A percentile compares a stretch with the other conserved stretches of the same genome.
Evolutionary conservation across 2,329 filamentous ascomycete species (phyloP).

Genomic region (Aspergillus felis): DNA sequence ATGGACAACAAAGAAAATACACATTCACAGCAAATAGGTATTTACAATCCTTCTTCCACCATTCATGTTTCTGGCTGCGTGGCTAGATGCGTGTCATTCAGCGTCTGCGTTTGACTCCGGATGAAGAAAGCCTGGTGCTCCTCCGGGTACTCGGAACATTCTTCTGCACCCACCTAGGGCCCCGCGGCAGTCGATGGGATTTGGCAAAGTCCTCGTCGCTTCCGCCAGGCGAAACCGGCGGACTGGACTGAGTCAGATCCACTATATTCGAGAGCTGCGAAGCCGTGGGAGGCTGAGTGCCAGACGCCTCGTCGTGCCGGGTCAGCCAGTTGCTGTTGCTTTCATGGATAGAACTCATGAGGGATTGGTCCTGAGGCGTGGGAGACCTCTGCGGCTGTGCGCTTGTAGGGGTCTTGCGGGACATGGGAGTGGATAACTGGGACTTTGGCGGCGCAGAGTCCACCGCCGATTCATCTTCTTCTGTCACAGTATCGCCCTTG

Average conservation of each 20-base stretch:
- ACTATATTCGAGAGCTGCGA: conserved; percentile 21
- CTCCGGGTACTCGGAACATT: conserved; percentile 12
- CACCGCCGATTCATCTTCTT: conserved; percentile 2
- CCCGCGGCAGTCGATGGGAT: conserved; percentile 25
- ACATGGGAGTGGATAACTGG: conserved; percentile 4
- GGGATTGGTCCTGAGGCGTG: conserved; percentile 7
- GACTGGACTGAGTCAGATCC: conserved; percentile 38
- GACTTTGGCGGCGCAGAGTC: conserved; percentile 3
- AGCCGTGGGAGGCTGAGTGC: conserved; percentile 5
- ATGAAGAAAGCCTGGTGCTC: conserved; percentile 19
- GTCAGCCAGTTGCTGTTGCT: conserved; percentile 1
- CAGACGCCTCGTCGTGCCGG: neutral
- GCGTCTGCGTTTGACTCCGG: conserved; percentile 10
- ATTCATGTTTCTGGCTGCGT: conserved; percentile 11
- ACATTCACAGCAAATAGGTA: neutral
- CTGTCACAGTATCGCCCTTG: neutral
- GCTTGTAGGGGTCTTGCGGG: neutral
- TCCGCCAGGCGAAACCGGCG: conserved; percentile 21
- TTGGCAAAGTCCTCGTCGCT: conserved; percentile 28
- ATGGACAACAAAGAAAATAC: neutral
- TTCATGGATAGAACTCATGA: conserved; percentile 8
- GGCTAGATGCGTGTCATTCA: conserved; percentile 20
- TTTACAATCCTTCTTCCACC: conserved; percentile 8
- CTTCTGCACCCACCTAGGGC: conserved; percentile 29
- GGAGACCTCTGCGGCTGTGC: conserved; percentile 1